Percentiles rank a stretch among this genome's conserved stretches.
Conservation (phyloP, 2,329 filamentous ascomycete species). For the Pseudogymnoascus sp. region DNA sequence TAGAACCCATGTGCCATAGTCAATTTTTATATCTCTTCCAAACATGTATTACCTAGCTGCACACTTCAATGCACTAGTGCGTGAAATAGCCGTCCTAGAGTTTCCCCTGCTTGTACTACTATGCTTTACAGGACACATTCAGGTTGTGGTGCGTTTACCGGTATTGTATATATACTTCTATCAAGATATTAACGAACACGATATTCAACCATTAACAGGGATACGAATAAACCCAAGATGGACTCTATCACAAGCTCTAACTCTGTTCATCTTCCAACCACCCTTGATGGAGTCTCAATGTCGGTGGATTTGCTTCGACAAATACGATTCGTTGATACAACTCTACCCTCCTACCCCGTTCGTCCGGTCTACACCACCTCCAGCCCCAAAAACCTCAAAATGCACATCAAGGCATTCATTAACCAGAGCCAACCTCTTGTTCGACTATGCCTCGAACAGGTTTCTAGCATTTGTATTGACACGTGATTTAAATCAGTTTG, state of each 20-base stretch:
- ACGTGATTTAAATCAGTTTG: neutral
- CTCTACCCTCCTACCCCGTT: neutral
- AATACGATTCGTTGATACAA: neutral
- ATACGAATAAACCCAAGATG: neutral
- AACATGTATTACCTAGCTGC: slow-evolving; percentile 6
- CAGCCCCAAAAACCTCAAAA: neutral
- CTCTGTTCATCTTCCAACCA: neutral
- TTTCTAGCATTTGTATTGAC: neutral
- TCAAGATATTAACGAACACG: neutral
- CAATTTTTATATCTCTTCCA: slow-evolving; percentile 11
- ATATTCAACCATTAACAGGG: neutral
- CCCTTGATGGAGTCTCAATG: neutral
- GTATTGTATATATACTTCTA: no score
- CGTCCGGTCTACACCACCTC: neutral
- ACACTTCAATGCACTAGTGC: neutral
- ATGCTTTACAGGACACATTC: neutral
- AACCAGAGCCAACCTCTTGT: neutral
- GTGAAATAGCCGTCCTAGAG: neutral
- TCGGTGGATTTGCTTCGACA: neutral
- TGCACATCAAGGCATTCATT: neutral
- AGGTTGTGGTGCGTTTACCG: neutral
- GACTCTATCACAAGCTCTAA: neutral
- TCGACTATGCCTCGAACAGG: neutral
- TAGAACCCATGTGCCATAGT: slow-evolving; percentile 14
- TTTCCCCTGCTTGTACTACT: neutral